Conservation (phyloP, 1,284 basidiomycete genomes). For the Thelephora terrestris region DNA sequence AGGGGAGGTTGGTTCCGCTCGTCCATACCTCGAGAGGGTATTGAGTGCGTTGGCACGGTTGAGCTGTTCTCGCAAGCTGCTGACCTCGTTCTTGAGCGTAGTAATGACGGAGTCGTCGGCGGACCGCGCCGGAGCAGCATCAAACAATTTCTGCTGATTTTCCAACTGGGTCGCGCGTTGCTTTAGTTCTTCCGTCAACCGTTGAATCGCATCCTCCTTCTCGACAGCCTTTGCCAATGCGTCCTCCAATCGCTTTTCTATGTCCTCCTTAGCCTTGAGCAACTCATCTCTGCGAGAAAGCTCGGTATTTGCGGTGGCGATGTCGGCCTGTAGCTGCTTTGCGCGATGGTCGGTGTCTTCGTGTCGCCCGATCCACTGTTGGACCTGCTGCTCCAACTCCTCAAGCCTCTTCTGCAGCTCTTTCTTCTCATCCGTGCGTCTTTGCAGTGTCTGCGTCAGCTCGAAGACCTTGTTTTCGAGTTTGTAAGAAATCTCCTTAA, state of each 20-base stretch:
- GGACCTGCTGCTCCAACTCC: conserved; percentile 79
- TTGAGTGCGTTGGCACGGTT: conserved; percentile 90
- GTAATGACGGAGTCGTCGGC: conserved; percentile 83
- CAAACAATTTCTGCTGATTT: conserved; percentile 63
- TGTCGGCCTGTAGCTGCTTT: conserved; percentile 65
- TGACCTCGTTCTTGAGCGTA: conserved; percentile 87
- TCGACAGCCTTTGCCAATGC: conserved; percentile 67
- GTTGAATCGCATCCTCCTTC: conserved; percentile 78
- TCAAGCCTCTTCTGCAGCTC: conserved; percentile 67
- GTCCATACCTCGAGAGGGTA: conserved; percentile 61
- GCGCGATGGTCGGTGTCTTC: conserved; percentile 80
- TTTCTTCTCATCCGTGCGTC: conserved; percentile 88
- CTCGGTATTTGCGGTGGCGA: conserved; percentile 70
- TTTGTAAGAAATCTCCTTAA: conserved; percentile 98
- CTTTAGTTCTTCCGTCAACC: conserved; percentile 70
- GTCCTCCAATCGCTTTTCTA: conserved; percentile 79
- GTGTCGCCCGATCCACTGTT: conserved; percentile 78
- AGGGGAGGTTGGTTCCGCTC: conserved; percentile 70
- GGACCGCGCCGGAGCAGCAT: conserved; percentile 48
- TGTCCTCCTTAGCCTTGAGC: conserved; percentile 64
- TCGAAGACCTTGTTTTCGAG: conserved; percentile 99
- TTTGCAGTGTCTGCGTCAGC: conserved; percentile 93
- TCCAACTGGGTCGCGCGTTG: conserved; percentile 73
- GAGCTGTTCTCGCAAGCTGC: conserved; percentile 87
- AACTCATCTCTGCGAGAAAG: conserved; percentile 71